Base-by-base conservation (phyloP, 2,329 filamentous ascomycete species). In the Zopfia rhizophila region DNA sequence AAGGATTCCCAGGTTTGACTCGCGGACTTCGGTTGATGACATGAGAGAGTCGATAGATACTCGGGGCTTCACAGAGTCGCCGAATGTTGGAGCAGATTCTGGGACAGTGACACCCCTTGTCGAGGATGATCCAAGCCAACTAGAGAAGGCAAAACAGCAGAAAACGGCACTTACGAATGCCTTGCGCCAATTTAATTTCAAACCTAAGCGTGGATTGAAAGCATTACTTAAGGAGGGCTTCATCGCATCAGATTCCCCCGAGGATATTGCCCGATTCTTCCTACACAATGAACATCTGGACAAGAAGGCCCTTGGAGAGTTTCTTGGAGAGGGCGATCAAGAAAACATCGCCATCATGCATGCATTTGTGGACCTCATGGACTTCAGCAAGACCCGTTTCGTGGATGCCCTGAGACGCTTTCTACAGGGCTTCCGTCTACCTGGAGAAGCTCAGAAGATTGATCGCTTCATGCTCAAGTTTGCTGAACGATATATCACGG, bases 401-500 rank as follows among this genome's bases (percentile, higher is more conserved):
- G 93, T 97, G 5, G 93, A 97, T 71, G 88, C 94, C 11, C 76
- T 99, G 18, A 86, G 94, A 25, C 87, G 91, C 47, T 99, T 99
- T 63, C 77, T 99, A 10, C 94, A 99, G 70, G 89, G 91, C 19
- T 99, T 99, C 78, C 88, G 94, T 53, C 78, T 99, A 11, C 94
- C 94, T 0, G 94, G 94, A 50, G 94, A 99, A 73, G 92, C 92
- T 0, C 94, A 99, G 69, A 99, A 99, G 77, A 99, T 99, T 58
- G 94, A 99, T 84, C 90, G 94, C 35, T 96, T 97, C 74, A 97
- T 99, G 94, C 78, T 99, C 57, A 99, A 99, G 71, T 99, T 97
- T 74, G 94, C 94, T 7, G 93, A 97, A 72, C 87, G 93, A 49
- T 99, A 99, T 69, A 89, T 96, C 38, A 88, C 87, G 49, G 92